Percentiles rank a stretch among this genome's conserved stretches.
Evolutionary conservation across 441 rosid species (phyloP).

Genomic region (Aleurites moluccanus): DNA sequence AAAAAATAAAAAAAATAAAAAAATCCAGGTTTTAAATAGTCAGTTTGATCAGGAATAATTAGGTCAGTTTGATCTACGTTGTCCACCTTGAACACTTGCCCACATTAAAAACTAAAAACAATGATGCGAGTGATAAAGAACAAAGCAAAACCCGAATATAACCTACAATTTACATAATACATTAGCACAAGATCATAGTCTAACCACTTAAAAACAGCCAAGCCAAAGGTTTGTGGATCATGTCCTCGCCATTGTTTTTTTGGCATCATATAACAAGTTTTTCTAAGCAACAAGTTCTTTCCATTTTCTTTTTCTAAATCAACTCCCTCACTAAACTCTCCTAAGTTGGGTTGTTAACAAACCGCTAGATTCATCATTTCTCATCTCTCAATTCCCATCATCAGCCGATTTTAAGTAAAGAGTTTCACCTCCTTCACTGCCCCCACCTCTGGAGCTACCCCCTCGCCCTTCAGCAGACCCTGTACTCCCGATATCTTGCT

Average conservation of each 20-base stretch:
- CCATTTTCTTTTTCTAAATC: conserved; percentile 17
- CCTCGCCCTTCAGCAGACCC: conserved; percentile 74
- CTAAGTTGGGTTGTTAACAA: conserved; percentile 25
- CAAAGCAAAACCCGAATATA: conserved; percentile 20
- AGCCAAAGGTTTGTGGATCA: conserved; percentile 23
- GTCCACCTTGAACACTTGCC: too few relatives aligned
- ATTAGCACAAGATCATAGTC: conserved; percentile 32
- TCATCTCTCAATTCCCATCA: conserved; percentile 61
- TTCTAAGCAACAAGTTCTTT: conserved; percentile 20
- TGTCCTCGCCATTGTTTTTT: conserved; percentile 17
- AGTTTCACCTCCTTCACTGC: conserved; percentile 80
- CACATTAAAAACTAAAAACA: neutral
- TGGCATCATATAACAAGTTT: conserved; percentile 25
- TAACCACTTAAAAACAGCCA: conserved; percentile 26
- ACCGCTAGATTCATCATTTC: conserved; percentile 11
- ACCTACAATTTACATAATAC: conserved; percentile 50
- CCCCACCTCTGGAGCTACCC: conserved; percentile 66
- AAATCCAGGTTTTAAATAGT: too few relatives aligned
- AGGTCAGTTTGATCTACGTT: too few relatives aligned
- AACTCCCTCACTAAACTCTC: conserved; percentile 23
- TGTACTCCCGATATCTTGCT: conserved; percentile 76
- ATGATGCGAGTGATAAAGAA: neutral
- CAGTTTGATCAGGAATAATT: too few relatives aligned
- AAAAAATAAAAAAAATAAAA: too few relatives aligned
- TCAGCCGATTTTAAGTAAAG: conserved; percentile 79